Base-by-base conservation (phyloP, 495 filamentous ascomycete species). In the Aspergillus nanangensis region DNA sequence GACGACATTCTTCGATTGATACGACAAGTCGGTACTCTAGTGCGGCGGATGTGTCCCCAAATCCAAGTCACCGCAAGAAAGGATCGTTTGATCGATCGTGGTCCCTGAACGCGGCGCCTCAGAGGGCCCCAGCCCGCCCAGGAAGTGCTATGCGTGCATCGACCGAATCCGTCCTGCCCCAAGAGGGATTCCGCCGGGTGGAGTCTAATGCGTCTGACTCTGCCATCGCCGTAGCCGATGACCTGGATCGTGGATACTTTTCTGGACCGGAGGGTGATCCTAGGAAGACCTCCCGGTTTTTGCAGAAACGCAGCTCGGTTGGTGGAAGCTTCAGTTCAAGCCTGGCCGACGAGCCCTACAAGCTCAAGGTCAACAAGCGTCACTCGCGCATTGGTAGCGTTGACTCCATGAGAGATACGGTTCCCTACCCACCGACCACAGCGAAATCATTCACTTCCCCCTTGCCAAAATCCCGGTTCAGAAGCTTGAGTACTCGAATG, bases 171-270 rank as follows among this genome's bases (percentile, higher is more conserved):
- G 38, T 44, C 17, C 39, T 47, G 10, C 15, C 49, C 15, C 57
- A 57, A n/a, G 45, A 56, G 15, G 27, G 40, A 19, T 63, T 58
- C 41, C 56, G 56, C 4, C 56, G 54, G 8, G 43, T 57, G 11
- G 47, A 57, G 40, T 37, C 53, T 4, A 54, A 55, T 15, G 62
- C 56, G 22, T 60, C 57, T 5, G 66, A 66, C 20, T 60, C 60
- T 1, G 39, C 42, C 8, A 47, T 55, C 5, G 55, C 57, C 11
- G 60, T 62, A 7, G 51, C 62, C 27, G 62, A 71, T 48, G 90
- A 93, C 24, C 66, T 92, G 17, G 93, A 98, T 55, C 82, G 89
- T 18, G 93, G 90, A 15, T 97, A 97, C 63, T 95, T 96, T 59
- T 97, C 93, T 1, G 88, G 90, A 5, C 84, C 86, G 8, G 93